These are phyloP conservation scores for Penicillium brevicompactum DNA, from an alignment of 2,329 filamentous ascomycete species.

Conservation along the genomic window DNA sequence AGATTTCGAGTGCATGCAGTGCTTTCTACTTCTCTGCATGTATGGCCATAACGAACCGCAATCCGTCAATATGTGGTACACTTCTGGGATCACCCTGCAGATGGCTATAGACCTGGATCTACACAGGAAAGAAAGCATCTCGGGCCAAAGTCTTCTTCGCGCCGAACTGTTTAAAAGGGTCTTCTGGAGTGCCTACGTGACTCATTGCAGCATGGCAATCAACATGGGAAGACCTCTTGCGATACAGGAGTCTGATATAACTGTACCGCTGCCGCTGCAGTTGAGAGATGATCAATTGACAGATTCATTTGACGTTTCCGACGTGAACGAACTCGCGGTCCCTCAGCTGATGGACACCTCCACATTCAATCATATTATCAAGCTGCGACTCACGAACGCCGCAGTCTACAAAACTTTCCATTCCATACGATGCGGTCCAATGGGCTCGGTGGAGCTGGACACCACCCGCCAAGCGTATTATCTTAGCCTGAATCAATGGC, in stretches of 20 bases:
- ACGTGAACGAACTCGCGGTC: neutral
- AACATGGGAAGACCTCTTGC: constrained; percentile 27
- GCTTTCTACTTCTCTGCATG: constrained; percentile 26
- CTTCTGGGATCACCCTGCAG: constrained; percentile 22
- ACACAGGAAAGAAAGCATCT: constrained; percentile 20
- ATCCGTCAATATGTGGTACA: constrained; percentile 29
- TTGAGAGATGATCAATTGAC: constrained; percentile 17
- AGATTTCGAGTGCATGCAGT: constrained; percentile 28
- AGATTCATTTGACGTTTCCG: neutral
- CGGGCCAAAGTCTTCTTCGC: constrained; percentile 8
- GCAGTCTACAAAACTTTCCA: constrained; percentile 23
- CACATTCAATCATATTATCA: constrained; percentile 29
- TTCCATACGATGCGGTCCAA: constrained; percentile 5
- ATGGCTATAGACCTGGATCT: constrained; percentile 25
- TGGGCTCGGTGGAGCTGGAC: too few relatives aligned
- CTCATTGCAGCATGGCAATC: constrained; percentile 28
- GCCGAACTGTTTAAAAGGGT: constrained; percentile 27
- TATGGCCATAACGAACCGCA: constrained; percentile 31
- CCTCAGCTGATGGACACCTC: constrained; percentile 16
- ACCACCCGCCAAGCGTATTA: neutral
- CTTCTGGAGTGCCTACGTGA: constrained; percentile 29
- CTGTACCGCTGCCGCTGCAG: constrained; percentile 20
- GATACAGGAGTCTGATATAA: constrained; percentile 28
- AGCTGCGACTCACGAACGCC: constrained; percentile 27
- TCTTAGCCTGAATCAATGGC: constrained; percentile 21